These are phyloP conservation scores for Phaeosphaeria sp. DNA, from an alignment of 2,329 filamentous ascomycete species.

Conservation along the genomic window DNA sequence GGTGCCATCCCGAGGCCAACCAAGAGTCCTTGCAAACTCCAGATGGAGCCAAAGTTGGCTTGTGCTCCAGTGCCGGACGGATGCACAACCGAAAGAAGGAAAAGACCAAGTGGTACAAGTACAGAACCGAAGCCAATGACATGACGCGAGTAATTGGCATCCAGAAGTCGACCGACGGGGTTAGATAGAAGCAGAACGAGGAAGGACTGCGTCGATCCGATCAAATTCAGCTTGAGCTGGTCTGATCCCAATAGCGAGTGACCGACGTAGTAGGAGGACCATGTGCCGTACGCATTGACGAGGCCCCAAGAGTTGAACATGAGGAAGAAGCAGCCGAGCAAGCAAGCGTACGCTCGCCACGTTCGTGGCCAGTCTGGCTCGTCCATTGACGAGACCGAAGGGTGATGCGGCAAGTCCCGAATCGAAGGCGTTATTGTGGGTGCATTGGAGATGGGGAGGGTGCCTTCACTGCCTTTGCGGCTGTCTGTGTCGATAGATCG, in stretches of 20 bases:
- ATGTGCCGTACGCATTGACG: conserved; percentile 60
- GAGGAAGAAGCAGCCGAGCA: conserved; percentile 58
- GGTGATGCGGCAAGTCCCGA: conserved; percentile 20
- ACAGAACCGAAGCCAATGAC: conserved; percentile 53
- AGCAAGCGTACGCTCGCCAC: conserved; percentile 54
- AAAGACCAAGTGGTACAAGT: conserved; percentile 53
- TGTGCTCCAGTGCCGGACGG: conserved; percentile 43
- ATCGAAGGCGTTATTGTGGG: conserved; percentile 33
- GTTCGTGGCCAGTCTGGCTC: conserved; percentile 54
- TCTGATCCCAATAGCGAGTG: conserved; percentile 50
- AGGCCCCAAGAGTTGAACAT: conserved; percentile 60
- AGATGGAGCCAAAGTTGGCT: conserved; percentile 53
- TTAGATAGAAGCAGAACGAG: conserved; percentile 55
- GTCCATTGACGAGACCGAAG: conserved; percentile 18
- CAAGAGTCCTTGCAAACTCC: conserved; percentile 57
- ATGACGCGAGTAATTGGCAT: conserved; percentile 53
- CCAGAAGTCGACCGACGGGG: conserved; percentile 56
- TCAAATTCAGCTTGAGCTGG: conserved; percentile 54
- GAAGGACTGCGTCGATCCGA: conserved; percentile 57
- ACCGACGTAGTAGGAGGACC: conserved; percentile 57
- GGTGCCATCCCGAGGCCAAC: conserved; percentile 60
- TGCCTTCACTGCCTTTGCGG: conserved; percentile 26
- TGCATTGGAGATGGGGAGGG: conserved; percentile 33
- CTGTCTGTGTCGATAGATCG: conserved; percentile 24
- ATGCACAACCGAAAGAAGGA: conserved; percentile 53